Evolutionary conservation across 2,329 filamentous ascomycete genomes (phyloP), one percentile per base, ranked within the genome.

Genomic region (Cercospora sesami): DNA sequence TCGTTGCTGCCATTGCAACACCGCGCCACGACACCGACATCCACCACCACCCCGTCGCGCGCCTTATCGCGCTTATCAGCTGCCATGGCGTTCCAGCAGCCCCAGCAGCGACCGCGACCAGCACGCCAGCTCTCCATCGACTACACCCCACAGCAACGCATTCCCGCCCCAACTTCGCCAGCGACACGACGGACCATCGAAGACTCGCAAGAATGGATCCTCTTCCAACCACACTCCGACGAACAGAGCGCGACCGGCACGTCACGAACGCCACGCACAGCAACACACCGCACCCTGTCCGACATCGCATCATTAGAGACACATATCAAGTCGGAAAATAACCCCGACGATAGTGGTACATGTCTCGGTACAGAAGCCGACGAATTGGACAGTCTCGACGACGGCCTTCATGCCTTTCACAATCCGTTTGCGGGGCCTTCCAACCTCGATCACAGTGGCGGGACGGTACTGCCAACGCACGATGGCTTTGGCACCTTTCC

Each of bases 171-270:
- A 7, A 63, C 68, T 31, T 79, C 81, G 58, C 78, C 80, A 39
- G 79, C 79, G 60, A 77, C 76, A 59, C 81, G 83, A 71, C 80
- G 82, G 21, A 77, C 81, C 53, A 81, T 88, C 68, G 88, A 91
- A 69, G 90, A 94, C 72, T 90, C 92, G 12, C 91, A 95, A 80
- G 94, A 96, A 86, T 99, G 95, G 95, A 91, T 98, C 64, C 88
- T 99, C 72, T 99, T 99, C 83, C 92, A 93, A 7, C 83, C 83
- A 0, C 75, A 76, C n/a, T 77, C 80, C 9, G 92, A 89, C 71
- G 86, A 85, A 68, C 82, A 84, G 36, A 90, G 91, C 21, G 85
- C 89, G 63, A 92, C 89, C 55, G 89, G 86, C 68, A 89, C 91
- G 42, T 88, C 89, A 58, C 89, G 80, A 77, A 94, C 82, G 72